Evolutionary conservation across 352 stramenopile species (phyloP).

Genomic region (Phytopythium litorale): DNA sequence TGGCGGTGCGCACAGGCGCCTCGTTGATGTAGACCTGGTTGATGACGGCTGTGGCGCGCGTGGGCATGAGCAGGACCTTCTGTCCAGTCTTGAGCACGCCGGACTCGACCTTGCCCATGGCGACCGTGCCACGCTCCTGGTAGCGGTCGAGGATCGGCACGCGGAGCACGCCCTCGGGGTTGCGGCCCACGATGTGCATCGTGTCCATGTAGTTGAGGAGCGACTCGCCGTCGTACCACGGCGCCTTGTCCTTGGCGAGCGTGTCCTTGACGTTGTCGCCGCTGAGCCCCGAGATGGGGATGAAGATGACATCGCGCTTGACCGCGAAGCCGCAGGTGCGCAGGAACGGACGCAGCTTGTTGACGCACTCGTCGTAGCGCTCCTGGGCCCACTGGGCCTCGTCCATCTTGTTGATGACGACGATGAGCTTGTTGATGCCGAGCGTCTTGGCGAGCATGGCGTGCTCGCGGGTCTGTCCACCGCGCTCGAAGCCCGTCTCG

Average conservation of each 20-base stretch:
- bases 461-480: constrained; percentile 98
- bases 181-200: constrained; percentile 89
- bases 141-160: constrained; percentile 98
- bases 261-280: constrained; percentile 97
- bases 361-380: constrained; percentile 89
- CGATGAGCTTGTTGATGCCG: constrained; percentile 97
- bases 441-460: constrained; percentile 98
- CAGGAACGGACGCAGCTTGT: constrained; percentile 95
- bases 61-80: constrained; percentile 96
- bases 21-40: constrained; percentile 92
- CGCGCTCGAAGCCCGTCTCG: constrained; percentile 98
- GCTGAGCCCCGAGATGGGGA: constrained; percentile 95
- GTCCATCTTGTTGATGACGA: constrained; percentile 99
- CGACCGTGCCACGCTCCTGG: constrained; percentile 95
- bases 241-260: constrained; percentile 49
- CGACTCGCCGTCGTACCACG: constrained; percentile 94
- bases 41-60: constrained; percentile 51
- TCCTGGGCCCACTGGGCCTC: constrained; percentile 95
- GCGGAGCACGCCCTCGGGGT: constrained; percentile 89
- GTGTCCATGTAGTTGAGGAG: constrained; percentile 94
- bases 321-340: constrained; percentile 95
- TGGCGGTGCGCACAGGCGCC: constrained; percentile 90
- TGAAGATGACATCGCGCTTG: constrained; percentile 97
- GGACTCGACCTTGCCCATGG: constrained; percentile 98
- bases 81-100: constrained; percentile 90